A percentile compares a stretch with the other conserved stretches of the same genome.
phyloP scores from a whole-genome alignment of 331 rosid species.

The Quercus phellos region DNA sequence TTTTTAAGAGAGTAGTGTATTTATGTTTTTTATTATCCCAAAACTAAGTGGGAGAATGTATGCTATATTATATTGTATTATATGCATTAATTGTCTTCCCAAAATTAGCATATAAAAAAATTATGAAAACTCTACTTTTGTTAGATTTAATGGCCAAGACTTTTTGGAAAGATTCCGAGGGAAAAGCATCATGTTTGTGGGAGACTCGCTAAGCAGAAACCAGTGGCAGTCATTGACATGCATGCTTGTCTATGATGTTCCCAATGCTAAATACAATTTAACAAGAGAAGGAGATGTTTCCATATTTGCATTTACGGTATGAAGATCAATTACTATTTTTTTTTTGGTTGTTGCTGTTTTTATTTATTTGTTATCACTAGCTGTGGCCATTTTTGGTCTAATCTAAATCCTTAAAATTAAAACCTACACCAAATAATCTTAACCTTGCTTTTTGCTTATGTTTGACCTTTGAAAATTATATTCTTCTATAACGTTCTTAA shows the following conservation, averaged over 20 bases:
- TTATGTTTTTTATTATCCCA: too few relatives aligned
- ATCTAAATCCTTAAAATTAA: too few relatives aligned
- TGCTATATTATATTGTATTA: too few relatives aligned
- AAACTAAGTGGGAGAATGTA: too few relatives aligned
- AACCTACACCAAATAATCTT: too few relatives aligned
- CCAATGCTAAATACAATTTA: slow-evolving; percentile 43
- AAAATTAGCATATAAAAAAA: background rate
- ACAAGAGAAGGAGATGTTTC: slow-evolving; percentile 57
- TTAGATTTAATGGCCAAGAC: slow-evolving; percentile 53
- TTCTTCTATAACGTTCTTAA: too few relatives aligned
- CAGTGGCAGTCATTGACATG: slow-evolving; percentile 94
- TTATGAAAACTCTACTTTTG: background rate
- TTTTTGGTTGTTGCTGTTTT: background rate
- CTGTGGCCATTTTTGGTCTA: too few relatives aligned
- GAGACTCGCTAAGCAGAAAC: slow-evolving; percentile 81
- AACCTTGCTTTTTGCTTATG: too few relatives aligned
- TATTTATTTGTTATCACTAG: background rate
- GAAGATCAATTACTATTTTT: background rate
- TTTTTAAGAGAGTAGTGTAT: too few relatives aligned
- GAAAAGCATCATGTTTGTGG: slow-evolving; percentile 83
- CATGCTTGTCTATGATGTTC: slow-evolving; percentile 61
- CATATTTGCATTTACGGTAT: slow-evolving; percentile 60
- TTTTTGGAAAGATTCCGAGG: slow-evolving; percentile 60
- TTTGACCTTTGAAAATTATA: too few relatives aligned
- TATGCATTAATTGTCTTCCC: too few relatives aligned